phyloP scores from a whole-genome alignment of 371 early-diverging fungal genomes.

The Mortierella sp. region DNA sequence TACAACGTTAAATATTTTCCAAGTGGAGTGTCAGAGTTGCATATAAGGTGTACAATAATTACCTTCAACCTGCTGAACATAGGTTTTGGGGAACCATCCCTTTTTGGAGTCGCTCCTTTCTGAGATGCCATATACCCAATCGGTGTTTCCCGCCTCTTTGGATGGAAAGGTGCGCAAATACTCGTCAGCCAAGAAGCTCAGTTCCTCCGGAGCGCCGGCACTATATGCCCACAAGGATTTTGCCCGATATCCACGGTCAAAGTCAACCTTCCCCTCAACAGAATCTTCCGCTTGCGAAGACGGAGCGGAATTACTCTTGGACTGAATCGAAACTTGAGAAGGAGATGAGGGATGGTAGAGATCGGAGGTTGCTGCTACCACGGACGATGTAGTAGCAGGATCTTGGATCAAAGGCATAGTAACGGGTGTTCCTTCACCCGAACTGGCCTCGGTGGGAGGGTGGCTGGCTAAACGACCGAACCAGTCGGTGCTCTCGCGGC shows the following conservation, averaged over 20 bases:
- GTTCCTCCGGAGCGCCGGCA: constrained; percentile 42
- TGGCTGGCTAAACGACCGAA: constrained; percentile 57
- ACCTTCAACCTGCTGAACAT: constrained; percentile 48
- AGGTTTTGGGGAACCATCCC: constrained; percentile 53
- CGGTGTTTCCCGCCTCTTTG: constrained; percentile 35
- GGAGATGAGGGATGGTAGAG: not conserved
- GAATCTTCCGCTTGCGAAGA: constrained; percentile 17
- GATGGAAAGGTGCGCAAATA: constrained; percentile 32
- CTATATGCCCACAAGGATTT: constrained; percentile 48
- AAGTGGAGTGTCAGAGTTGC: not conserved
- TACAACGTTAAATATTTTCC: not conserved
- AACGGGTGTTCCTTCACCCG: not conserved
- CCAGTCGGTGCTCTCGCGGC: constrained; percentile 59
- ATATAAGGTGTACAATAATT: not conserved
- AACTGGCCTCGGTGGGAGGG: constrained; percentile 28
- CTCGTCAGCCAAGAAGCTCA: constrained; percentile 38
- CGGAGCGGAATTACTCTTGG: not conserved
- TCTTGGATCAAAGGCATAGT: not conserved
- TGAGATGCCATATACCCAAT: constrained; percentile 47
- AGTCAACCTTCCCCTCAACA: constrained; percentile 44
- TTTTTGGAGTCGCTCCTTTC: constrained; percentile 24
- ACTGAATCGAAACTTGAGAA: not conserved
- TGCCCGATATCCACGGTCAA: constrained; percentile 30
- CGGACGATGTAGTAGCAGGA: not conserved
- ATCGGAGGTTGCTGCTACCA: not conserved